Percentiles rank a stretch among this genome's conserved stretches.
Evolutionary conservation across 371 early-diverging fungal genomes (phyloP).

Genomic region (Haplosporangium sp.): DNA sequence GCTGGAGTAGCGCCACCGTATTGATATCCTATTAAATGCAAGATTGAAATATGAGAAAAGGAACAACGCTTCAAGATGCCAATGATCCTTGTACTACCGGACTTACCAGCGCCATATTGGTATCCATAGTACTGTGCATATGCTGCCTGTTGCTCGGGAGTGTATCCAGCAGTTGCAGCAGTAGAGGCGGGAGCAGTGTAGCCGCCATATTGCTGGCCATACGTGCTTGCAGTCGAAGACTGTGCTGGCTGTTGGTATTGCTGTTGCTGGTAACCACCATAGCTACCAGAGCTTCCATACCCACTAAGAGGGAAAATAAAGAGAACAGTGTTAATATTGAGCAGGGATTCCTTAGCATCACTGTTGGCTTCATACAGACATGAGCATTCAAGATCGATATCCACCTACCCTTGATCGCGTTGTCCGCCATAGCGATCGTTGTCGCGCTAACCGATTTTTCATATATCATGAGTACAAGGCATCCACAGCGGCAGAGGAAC

Average conservation of each 20-base stretch:
- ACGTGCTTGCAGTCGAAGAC: conserved; percentile 28
- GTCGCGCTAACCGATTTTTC: conserved; percentile 37
- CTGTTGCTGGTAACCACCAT: conserved; percentile 53
- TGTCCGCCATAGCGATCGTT: conserved; percentile 48
- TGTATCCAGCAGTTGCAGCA: conserved; percentile 23
- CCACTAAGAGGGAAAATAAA: conserved; percentile 11
- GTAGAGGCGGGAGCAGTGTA: conserved; percentile 32
- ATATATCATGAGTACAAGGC: conserved; percentile 20
- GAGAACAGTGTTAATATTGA: neutral
- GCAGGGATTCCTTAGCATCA: neutral
- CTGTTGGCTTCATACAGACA: neutral
- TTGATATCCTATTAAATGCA: conserved; percentile 63
- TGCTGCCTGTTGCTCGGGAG: conserved; percentile 52
- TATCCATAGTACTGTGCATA: conserved; percentile 54
- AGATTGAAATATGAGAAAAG: conserved; percentile 23
- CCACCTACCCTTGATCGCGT: conserved; percentile 47
- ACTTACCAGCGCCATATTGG: conserved; percentile 36
- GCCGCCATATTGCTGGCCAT: conserved; percentile 53
- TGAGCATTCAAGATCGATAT: conserved; percentile 1
- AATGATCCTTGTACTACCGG: neutral
- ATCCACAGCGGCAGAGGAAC: conserved; percentile 12
- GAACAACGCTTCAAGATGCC: no score
- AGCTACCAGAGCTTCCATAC: conserved; percentile 52
- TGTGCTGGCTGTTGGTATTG: conserved; percentile 36
- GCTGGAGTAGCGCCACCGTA: conserved; percentile 42